Conservation (phyloP, 176 grass and related monocot genomes). For the Musa schizocarpa region DNA sequence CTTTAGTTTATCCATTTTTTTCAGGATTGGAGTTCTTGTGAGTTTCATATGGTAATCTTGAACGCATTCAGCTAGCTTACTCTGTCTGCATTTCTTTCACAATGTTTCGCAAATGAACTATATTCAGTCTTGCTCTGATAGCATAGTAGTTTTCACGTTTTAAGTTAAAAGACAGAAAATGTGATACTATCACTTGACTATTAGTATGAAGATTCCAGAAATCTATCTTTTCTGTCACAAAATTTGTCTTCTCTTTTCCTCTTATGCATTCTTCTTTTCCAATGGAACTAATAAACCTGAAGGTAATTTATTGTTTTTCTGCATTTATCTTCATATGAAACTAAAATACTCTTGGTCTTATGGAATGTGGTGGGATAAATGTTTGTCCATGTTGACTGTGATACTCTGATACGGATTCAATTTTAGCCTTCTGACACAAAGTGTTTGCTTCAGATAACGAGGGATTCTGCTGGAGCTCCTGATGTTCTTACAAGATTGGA, state of each 20-base stretch:
- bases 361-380: not conserved
- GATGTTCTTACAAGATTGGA: conserved; percentile 86
- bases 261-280: not conserved
- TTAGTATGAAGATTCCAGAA: not conserved
- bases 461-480: conserved; percentile 77
- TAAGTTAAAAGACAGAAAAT: not conserved
- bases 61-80: not conserved
- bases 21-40: too few relatives aligned
- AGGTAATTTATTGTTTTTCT: not conserved
- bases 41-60: too few relatives aligned
- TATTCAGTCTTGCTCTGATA: not conserved
- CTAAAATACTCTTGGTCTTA: not conserved
- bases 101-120: not conserved
- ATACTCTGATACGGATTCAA: not conserved
- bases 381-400: not conserved
- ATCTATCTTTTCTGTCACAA: too few relatives aligned
- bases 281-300: not conserved
- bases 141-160: not conserved
- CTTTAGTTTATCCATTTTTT: too few relatives aligned
- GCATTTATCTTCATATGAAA: not conserved
- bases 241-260: not conserved
- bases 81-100: not conserved
- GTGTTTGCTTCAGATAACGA: conserved; percentile 49
- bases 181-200: not conserved
- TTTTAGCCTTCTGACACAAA: not conserved